Base-by-base conservation (phyloP, 192 early-diverging fungal species). In the Lunasporangiospora selenospora region DNA sequence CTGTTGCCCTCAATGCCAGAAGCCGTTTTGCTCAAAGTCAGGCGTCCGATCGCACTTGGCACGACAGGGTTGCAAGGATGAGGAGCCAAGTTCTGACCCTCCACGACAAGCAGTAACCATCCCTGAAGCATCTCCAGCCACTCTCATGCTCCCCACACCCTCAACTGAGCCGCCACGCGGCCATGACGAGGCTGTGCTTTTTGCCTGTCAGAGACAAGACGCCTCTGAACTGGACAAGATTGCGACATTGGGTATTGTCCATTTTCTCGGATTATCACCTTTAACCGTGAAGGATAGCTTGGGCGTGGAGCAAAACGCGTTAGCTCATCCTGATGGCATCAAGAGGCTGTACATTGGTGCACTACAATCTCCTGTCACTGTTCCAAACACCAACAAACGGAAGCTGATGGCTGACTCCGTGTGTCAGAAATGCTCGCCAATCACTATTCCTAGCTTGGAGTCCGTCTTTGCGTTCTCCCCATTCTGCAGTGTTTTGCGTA, bases 361-460 rank as follows among this genome's bases (percentile, higher is more conserved):
- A 39, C 27, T 39, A n/a, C n/a, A n/a, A n/a, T n/a, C n/a, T n/a
- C 38, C 29, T 11, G 52, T 54, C 52, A 23, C 52, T 10, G 38
- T 54, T n/a, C 15, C 23, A 36, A 21, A 39, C 34, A 21, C 34
- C 36, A 53, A 18, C 34, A 53, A 32, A 53, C 31, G 50, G 4
- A 53, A 37, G 19, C 34, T 37, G 6, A 23, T 18, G 31, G 33
- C 18, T 12, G 50, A 47, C 38, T 21, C 19, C 24, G 6, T 31
- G 37, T 66, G 64, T 41, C 37, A 49, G 34, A 55, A 30, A 23
- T 49, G 53, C 63, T 26, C 53, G 3, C 16, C 53, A 13, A 47
- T 24, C 19, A 26, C 52, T 19, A n/a, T 16, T 33, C 4, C 65
- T 13, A 50, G 45, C 27, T 37, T 54, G 32, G 50, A 51, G 16